A percentile compares a stretch with the other conserved stretches of the same genome.
Conservation (phyloP, 768 basidiomycete genomes). For the Boletellus emodensis region DNA sequence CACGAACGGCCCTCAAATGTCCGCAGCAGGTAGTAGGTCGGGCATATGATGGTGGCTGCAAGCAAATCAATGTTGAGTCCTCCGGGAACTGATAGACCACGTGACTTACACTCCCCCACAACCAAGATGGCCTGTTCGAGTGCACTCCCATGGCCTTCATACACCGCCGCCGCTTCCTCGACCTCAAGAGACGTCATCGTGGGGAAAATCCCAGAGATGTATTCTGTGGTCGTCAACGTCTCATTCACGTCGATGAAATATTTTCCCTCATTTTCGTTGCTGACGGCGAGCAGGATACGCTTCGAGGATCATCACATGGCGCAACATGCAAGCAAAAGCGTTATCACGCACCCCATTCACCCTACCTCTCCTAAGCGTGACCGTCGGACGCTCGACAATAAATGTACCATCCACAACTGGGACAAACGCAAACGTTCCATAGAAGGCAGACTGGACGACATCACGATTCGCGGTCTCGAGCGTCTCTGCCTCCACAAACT, state of each 20-base stretch:
- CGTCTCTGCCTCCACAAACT: constrained; percentile 26
- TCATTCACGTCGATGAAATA: constrained; percentile 23
- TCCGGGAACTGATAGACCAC: background rate
- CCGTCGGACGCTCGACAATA: constrained; percentile 40
- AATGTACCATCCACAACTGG: constrained; percentile 49
- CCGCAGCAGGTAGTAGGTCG: constrained; percentile 29
- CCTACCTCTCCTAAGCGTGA: constrained; percentile 33
- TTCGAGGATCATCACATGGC: constrained; percentile 12
- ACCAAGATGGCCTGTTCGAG: constrained; percentile 33
- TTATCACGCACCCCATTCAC: constrained; percentile 38
- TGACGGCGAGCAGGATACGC: constrained; percentile 21
- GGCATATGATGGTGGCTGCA: constrained; percentile 36
- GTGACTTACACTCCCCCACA: constrained; percentile 39
- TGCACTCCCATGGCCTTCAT: constrained; percentile 30
- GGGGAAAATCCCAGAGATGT: constrained; percentile 39
- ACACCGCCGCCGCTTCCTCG: constrained; percentile 24
- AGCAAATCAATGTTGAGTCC: background rate
- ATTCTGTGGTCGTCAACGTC: constrained; percentile 19
- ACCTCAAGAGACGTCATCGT: constrained; percentile 27
- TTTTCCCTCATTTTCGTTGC: constrained; percentile 33
- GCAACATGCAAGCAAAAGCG: background rate
- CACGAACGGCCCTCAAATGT: constrained; percentile 29
- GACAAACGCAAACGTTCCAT: constrained; percentile 36
- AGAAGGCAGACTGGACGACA: constrained; percentile 33
- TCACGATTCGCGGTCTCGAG: constrained; percentile 35